phyloP scores from a whole-genome alignment of 1,284 basidiomycete species.

The Cutaneotrichosporon sp. region DNA sequence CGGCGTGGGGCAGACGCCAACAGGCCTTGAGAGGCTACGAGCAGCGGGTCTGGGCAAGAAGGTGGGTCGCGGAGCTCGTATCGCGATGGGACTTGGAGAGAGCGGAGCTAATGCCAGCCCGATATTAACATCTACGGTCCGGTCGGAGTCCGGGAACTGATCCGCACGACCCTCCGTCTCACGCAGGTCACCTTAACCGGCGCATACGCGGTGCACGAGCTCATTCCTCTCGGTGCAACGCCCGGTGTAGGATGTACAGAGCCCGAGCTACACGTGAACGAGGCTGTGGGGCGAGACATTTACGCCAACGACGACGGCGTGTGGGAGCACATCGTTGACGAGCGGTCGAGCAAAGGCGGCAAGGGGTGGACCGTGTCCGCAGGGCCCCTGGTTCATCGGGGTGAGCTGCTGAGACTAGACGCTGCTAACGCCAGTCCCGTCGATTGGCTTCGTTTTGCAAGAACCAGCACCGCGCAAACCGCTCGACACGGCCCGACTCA shows the following conservation, averaged over 20 bases:
- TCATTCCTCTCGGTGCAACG: slow-evolving; percentile 57
- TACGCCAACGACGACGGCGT: slow-evolving; percentile 60
- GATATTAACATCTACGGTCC: slow-evolving; percentile 77
- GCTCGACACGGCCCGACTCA: slow-evolving; percentile 40
- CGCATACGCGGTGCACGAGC: slow-evolving; percentile 74
- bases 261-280: slow-evolving; percentile 60
- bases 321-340: slow-evolving; percentile 58
- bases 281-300: slow-evolving; percentile 64
- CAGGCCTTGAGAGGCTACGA: slow-evolving; percentile 27
- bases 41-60: slow-evolving; percentile 35
- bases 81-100: slow-evolving; percentile 2
- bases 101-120: slow-evolving; percentile 42
- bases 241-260: slow-evolving; percentile 54
- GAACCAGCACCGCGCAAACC: slow-evolving; percentile 54
- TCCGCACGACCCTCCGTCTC: slow-evolving; percentile 66
- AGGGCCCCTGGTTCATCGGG: slow-evolving; percentile 73
- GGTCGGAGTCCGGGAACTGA: slow-evolving; percentile 69
- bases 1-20: slow-evolving; percentile 48
- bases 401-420: slow-evolving; percentile 50
- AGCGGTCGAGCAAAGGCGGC: slow-evolving; percentile 33
- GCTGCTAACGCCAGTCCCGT: slow-evolving; percentile 61
- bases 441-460: slow-evolving; percentile 72
- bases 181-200: slow-evolving; percentile 63
- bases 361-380: slow-evolving; percentile 62
- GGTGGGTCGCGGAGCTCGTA: slow-evolving; percentile 18